Base-by-base conservation (phyloP, 495 filamentous ascomycete species). In the Hypoxylon perforatum region DNA sequence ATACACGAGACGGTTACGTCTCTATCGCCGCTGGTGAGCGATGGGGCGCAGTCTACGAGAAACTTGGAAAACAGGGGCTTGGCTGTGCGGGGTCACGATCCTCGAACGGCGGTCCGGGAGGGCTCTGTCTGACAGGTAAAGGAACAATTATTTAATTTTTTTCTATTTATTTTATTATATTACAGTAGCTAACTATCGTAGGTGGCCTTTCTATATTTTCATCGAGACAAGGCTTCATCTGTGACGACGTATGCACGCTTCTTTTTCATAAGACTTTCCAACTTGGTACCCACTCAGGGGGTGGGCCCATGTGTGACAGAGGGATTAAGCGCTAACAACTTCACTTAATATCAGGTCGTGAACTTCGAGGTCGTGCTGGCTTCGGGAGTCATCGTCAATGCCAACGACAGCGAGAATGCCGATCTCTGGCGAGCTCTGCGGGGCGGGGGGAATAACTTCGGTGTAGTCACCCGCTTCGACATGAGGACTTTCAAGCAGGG, bases 371-470 rank as follows among this genome's bases (percentile, higher is more conserved):
- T 86, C 22, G 82, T 86, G 9, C 72, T 80, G 1, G 73, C 81
- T n/a, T 75, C 80, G 18, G 84, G 84, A 10, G 59, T 68, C 9
- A 74, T 82, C 28, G 75, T 83, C 10, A 83, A 77, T 0, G 81
- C 80, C 0, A 78, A 73, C 18, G 58, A 76, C 14, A 47, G 68
- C 14, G 68, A 69, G 18, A 70, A 86, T 35, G 51, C 76, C 0
- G 85, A 86, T 21, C 78, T 86, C 4, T 87, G 83, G 76, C 84
- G 75, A 82, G 85, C 85, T 9, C 66, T 86, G 0, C 73, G 75
- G 25, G 84, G 83, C 8, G 84, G 83, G 6, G 82, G 38, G 4
- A 61, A 45, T 21, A 48, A 45, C 44, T 59, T 39, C 15, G 55
- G 55, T 17, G 23, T 35, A 79, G 48, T 53, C 11, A 53, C 58